Base-by-base conservation (phyloP, 352 stramenopile species). In the Pythium grandisporangium region DNA sequence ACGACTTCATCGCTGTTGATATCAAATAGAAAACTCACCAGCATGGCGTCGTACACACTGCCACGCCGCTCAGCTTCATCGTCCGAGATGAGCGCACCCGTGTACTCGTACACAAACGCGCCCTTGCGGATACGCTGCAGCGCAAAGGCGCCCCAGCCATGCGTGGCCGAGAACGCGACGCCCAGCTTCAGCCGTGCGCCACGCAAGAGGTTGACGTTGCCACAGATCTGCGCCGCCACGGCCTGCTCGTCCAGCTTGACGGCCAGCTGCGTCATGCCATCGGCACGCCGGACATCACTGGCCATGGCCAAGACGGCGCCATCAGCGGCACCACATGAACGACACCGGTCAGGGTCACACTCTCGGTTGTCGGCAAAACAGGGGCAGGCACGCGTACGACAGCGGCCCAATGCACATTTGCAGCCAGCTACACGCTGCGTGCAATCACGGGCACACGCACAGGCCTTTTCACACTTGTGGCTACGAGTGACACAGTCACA, bases 21-120 rank as follows among this genome's bases (percentile, higher is more conserved):
- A 43, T 97, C 86, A 61, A 98, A 98, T 2, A 98, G 51, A 48
- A 93, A 98, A 26, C 71, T 87, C 21, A 85, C 48, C 5, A 32
- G 36, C 41, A 82, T 65, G 21, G 77, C 70, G 30, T 87, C 62
- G 48, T 96, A 95, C n/a, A 96, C 70, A 8, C 57, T 68, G 4
- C 87, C 88, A 39, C 77, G 75, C 8, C 77, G 70, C 45, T 91
- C 77, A 5, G 77, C 77, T 25, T 91, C 77, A n/a, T 83, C 66
- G 27, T 89, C 64, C 12, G 66, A 71, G 34, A 89, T 79, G 4
- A 87, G 35, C n/a, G 61, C 61, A 16, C 76, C 76, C 2, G 64
- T 78, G 55, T 89, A 89, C 41, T 89, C 76, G 38, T 78, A 64
- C 6, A 89, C 58, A 40, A 87, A 85, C 17, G 86, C 76, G 22